These are phyloP conservation scores for Mucor sp. DNA, from an alignment of 371 early-diverging fungal species.

Conservation along the genomic window DNA sequence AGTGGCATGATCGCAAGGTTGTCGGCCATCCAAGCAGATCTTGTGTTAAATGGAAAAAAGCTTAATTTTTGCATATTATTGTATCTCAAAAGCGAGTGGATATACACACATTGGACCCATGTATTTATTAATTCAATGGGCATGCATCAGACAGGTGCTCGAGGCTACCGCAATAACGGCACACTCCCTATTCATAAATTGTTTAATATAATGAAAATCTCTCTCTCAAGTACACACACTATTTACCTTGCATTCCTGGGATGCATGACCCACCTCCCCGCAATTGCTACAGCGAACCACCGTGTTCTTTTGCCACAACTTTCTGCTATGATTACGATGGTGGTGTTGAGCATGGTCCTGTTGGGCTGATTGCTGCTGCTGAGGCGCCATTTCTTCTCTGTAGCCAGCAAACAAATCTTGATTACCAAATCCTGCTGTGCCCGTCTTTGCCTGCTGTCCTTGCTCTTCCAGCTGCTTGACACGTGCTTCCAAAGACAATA, in stretches of 20 bases:
- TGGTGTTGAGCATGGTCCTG: constrained; percentile 4
- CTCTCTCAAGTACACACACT: background rate
- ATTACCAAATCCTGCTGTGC: constrained; percentile 34
- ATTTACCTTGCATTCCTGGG: constrained; percentile 51
- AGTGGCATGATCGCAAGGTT: constrained; percentile 1
- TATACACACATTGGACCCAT: background rate
- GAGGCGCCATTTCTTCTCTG: constrained; percentile 22
- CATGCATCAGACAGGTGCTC: constrained; percentile 45
- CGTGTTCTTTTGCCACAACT: constrained; percentile 21
- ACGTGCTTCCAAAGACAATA: constrained; percentile 20
- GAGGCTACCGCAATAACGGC: constrained; percentile 44
- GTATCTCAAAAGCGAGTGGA: too few relatives aligned
- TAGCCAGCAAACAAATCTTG: constrained; percentile 32
- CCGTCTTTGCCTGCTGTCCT: constrained; percentile 23
- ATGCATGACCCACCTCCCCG: constrained; percentile 53
- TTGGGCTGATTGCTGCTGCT: background rate
- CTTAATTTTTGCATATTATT: background rate
- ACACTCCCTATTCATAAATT: constrained; percentile 24
- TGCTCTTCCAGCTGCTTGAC: constrained; percentile 23
- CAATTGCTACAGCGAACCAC: constrained; percentile 54
- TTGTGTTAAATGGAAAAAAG: background rate
- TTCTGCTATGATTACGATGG: constrained; percentile 1
- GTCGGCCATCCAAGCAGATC: constrained; percentile 1
- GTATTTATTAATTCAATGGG: constrained; percentile 13
- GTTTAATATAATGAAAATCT: background rate